Evolutionary conservation across 306 rosid genomes (phyloP), one percentile per base, ranked within the genome.

Genomic region (Argentina anserina): DNA sequence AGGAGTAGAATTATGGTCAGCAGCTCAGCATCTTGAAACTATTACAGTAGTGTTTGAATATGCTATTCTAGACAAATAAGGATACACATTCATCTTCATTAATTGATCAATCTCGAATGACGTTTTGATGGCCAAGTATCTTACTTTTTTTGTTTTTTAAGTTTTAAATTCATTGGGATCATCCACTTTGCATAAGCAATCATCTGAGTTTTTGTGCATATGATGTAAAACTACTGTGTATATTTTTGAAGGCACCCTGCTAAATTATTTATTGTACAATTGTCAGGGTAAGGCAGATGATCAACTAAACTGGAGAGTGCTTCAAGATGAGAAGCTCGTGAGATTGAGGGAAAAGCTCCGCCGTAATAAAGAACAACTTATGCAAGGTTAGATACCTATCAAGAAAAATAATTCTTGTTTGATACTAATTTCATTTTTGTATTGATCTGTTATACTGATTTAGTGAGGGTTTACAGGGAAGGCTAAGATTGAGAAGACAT

Each of bases 211-310:
- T 50, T 8, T 2, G n/a, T 31, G 2, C 6, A 47, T 31, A 3
- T 69, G 18, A 49, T 47, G 20, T 72, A 39, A 68, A 59, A 25
- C 39, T 40, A 45, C 28, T 42, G 20, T 60, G n/a, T 74, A 49
- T 66, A n/a, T 67, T 74, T 53, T 74, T 45, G 46, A 41, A 66
- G 70, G 58, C 18, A 73, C 15, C 9, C 4, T 40, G 36, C 15
- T 55, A 25, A 28, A 25, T 39, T 67, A 63, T 26, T 81, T 71
- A 43, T 28, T 50, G 79, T 41, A 55, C 76, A 72, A 78, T 82
- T 46, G 5, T 40, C 71, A 94, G 99, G 96, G 96, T 65, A 94
- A 87, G 84, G 96, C 87, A 25, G 97, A 94, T 73, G 96, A 91
- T 83, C 96, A 90, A 74, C 81, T 55, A 55, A 86, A 87, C 75